Evolutionary conservation across 2,329 filamentous ascomycete species (phyloP).

Genomic region (Colletotrichum chlorophyti): DNA sequence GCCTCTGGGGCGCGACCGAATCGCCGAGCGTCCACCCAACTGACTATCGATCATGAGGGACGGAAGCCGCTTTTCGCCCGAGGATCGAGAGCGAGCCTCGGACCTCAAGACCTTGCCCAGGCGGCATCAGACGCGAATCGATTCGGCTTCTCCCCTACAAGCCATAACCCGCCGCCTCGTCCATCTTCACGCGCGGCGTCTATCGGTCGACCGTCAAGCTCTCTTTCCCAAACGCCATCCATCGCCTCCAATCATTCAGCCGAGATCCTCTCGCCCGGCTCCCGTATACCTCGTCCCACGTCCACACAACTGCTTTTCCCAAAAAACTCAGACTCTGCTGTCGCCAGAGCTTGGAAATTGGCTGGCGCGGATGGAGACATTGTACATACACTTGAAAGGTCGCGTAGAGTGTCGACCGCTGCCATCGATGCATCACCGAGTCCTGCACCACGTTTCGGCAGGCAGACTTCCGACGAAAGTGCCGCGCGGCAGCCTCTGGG

Average conservation of each 20-base stretch:
- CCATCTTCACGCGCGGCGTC: conserved; percentile 30
- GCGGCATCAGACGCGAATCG: conserved; percentile 23
- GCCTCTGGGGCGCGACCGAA: conserved; percentile 32
- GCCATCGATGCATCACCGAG: conserved; percentile 55
- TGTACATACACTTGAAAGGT: conserved; percentile 38
- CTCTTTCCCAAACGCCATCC: conserved; percentile 26
- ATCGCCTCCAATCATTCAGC: conserved; percentile 23
- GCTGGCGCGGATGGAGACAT: conserved; percentile 40
- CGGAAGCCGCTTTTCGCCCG: conserved; percentile 47
- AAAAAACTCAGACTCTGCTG: conserved; percentile 38
- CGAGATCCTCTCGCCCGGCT: conserved; percentile 32
- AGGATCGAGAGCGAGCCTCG: conserved; percentile 30
- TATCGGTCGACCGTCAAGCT: conserved; percentile 31
- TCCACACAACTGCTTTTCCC: conserved; percentile 30
- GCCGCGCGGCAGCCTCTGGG: conserved; percentile 37
- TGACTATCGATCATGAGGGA: conserved; percentile 46
- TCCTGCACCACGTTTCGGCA: conserved; percentile 52
- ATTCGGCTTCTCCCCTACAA: conserved; percentile 29
- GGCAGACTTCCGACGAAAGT: conserved; percentile 39
- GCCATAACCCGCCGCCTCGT: not conserved
- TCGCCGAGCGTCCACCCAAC: conserved; percentile 32
- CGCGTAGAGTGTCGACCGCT: conserved; percentile 31
- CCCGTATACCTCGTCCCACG: conserved; percentile 42
- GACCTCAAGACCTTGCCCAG: conserved; percentile 4
- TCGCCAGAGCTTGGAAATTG: conserved; percentile 50